Conservation (phyloP, 805 yeast genomes). For the Barnettozyma wickerhamii region DNA sequence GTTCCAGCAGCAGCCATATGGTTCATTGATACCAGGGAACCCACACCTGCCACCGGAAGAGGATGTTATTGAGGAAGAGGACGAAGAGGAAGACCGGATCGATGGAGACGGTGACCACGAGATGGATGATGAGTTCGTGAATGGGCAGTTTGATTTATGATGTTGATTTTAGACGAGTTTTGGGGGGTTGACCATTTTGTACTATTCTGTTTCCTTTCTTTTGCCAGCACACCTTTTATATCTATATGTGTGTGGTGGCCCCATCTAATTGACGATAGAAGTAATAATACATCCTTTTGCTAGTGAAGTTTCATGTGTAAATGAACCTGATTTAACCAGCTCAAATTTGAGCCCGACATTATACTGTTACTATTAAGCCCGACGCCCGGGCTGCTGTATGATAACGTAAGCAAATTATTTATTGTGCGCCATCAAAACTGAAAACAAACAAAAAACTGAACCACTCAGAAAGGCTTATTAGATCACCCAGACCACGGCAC, state of each 20-base stretch:
- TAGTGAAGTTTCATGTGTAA: too few species aligned
- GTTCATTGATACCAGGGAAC: conserved; percentile 75
- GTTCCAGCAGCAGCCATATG: conserved; percentile 37
- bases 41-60: conserved; percentile 80
- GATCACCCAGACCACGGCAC: too few species aligned
- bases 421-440: background rate
- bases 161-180: background rate
- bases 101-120: conserved; percentile 48
- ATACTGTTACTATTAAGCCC: too few species aligned
- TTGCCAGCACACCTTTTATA: too few species aligned
- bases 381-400: too few species aligned
- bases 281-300: too few species aligned
- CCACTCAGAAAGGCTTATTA: background rate
- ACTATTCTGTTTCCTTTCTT: too few species aligned
- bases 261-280: too few species aligned
- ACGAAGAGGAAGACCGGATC: conserved; percentile 42
- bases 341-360: too few species aligned
- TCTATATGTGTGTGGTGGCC: too few species aligned
- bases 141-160: conserved; percentile 82
- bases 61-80: conserved; percentile 74
- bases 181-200: too few species aligned
- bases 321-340: too few species aligned
- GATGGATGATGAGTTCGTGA: conserved; percentile 79
- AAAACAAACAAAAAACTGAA: background rate
- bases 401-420: background rate